Base-by-base conservation (phyloP, 169 alveolate genomes). In the Plasmodium adleri region DNA sequence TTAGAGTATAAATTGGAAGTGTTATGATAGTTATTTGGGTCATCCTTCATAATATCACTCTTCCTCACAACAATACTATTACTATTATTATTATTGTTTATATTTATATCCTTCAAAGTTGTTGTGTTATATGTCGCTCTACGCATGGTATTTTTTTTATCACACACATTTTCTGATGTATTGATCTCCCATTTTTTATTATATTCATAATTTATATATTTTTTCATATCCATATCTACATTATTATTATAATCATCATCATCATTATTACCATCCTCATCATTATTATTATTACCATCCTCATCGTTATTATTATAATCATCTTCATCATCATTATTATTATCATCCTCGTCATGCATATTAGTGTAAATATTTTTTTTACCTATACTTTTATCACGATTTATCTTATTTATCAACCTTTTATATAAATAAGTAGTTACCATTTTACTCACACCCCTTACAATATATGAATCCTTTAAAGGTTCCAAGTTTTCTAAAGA, bases 401-500 rank as follows among this genome's bases (percentile, higher is more conserved):
- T 39, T 47, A 86, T 72, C 66, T 63, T 59, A 26, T 50, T 73
- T 58, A 86, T 15, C 28, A 86, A 28, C 13, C 92, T 54, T 20
- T 62, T 87, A 47, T 86, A 72, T 45, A 86, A 86, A 72, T 64
- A 86, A 3, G 75, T 20, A 24, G 92, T 86, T 43, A 86, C 92
- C 10, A 39, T 39, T 72, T 67, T 86, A 22, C 72, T 32, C 12
- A 86, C 63, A 10, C 92, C 92, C 9, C 92, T 45, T n/a, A 86
- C 92, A 8, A 86, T 50, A 28, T 72, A 86, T 39, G 92, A 86
- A 62, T 62, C 88, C 63, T 72, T 86, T 63, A 86, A 62, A 20
- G 92, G 88, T 13, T 86, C 88, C 10, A 86, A 26, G 32, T 86
- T 86, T 62, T 86, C 92, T 60, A 86, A 86, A 52, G 88, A 76